phyloP scores from a whole-genome alignment of 345 rosid species.

The Aethionema arabicum region DNA sequence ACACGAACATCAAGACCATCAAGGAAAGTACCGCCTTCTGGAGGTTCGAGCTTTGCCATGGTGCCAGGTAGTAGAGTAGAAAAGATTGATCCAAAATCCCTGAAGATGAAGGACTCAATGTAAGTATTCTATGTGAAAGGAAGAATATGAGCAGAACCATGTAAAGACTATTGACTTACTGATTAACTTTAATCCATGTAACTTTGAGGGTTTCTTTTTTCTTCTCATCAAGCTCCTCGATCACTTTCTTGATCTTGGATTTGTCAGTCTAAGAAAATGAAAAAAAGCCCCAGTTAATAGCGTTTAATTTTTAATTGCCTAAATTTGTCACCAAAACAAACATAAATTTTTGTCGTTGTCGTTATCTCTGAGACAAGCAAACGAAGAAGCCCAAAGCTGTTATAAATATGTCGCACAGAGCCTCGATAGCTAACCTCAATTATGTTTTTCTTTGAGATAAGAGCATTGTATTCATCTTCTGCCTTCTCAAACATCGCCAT shows the following conservation, averaged over 20 bases:
- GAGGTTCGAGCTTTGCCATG: conserved; percentile 83
- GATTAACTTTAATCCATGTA: conserved; percentile 93
- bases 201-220: conserved; percentile 88
- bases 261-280: conserved; percentile 63
- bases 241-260: conserved; percentile 86
- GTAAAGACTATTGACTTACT: conserved; percentile 41
- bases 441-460: conserved; percentile 79
- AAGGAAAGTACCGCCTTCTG: conserved; percentile 83
- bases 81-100: conserved; percentile 95
- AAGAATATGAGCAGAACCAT: conserved; percentile 10
- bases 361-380: too few species aligned
- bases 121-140: not conserved
- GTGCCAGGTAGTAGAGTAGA: conserved; percentile 91
- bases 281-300: conserved; percentile 15
- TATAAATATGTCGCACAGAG: conserved; percentile 16
- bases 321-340: too few species aligned
- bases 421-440: conserved; percentile 65
- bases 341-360: too few species aligned
- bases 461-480: conserved; percentile 88
- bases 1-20: conserved; percentile 97
- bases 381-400: not conserved
- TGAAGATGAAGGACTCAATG: conserved; percentile 29
- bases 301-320: too few species aligned
- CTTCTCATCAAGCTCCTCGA: conserved; percentile 97
- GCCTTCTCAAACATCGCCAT: conserved; percentile 99